These are phyloP conservation scores for Coemansia sp. DNA, from an alignment of 192 early-diverging fungal genomes.

Conservation along the genomic window DNA sequence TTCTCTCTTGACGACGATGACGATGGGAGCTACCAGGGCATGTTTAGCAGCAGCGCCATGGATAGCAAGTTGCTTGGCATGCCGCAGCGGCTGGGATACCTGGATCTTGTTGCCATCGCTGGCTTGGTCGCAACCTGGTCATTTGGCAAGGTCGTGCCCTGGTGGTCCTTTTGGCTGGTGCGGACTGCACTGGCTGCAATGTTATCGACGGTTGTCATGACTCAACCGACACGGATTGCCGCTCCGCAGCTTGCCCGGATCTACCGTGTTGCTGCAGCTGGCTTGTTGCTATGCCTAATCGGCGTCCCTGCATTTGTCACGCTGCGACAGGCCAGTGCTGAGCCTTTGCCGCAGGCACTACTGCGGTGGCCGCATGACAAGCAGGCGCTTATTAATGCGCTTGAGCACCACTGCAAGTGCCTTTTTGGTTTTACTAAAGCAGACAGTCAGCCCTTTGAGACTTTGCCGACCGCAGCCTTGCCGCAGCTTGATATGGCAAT, in stretches of 20 bases:
- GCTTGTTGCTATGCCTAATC: neutral
- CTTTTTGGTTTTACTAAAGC: neutral
- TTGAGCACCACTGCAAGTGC: neutral
- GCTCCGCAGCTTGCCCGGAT: neutral
- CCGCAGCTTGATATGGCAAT: conserved; percentile 13
- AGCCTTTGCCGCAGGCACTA: neutral
- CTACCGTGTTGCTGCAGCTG: neutral
- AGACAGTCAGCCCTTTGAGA: neutral
- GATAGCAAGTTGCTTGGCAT: conserved; percentile 21
- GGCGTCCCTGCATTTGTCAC: conserved; percentile 11
- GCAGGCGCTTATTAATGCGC: neutral
- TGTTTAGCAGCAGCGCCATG: conserved; percentile 34
- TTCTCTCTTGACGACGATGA: conserved; percentile 38
- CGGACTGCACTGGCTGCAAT: conserved; percentile 1
- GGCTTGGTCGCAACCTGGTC: conserved; percentile 12
- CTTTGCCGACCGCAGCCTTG: neutral
- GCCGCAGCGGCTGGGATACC: conserved; percentile 5
- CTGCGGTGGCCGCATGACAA: conserved; percentile 34
- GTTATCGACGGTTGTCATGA: neutral
- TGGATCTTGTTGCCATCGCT: neutral
- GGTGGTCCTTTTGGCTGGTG: conserved; percentile 11
- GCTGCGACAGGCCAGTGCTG: neutral
- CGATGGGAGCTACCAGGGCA: conserved; percentile 43
- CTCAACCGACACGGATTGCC: neutral
- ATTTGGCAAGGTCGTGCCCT: neutral